Percentiles rank a stretch among this genome's conserved stretches.
phyloP scores from a whole-genome alignment of 2,329 filamentous ascomycete genomes.

The Aspergillus proliferans region DNA sequence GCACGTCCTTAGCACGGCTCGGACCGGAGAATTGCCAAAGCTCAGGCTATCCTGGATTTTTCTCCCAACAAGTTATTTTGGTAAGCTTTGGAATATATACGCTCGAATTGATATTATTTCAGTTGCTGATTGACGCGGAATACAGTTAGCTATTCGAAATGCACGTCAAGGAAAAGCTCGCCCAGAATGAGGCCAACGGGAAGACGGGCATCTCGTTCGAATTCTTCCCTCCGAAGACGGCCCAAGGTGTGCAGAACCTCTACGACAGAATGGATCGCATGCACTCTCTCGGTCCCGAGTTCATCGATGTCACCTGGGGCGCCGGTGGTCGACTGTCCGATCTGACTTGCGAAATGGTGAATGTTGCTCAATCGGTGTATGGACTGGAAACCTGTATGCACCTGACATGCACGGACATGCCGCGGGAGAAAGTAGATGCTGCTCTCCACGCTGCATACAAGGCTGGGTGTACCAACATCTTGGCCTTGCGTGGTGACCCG shows the following conservation, averaged over 20 bases:
- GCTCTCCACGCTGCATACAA: constrained; percentile 85
- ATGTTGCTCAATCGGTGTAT: constrained; percentile 88
- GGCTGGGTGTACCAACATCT: constrained; percentile 92
- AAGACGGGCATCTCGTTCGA: constrained; percentile 96
- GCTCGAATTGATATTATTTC: neutral
- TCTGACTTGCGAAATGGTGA: constrained; percentile 95
- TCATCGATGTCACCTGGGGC: constrained; percentile 98
- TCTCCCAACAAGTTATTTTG: neutral
- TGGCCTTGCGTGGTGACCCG: constrained; percentile 87
- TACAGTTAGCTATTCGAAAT: constrained; percentile 50
- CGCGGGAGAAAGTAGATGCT: constrained; percentile 79
- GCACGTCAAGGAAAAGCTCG: constrained; percentile 92
- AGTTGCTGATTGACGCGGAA: neutral
- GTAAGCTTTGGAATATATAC: neutral
- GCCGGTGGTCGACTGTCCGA: constrained; percentile 87
- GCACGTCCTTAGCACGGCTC: neutral
- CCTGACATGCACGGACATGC: constrained; percentile 97
- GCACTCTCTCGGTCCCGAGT: constrained; percentile 87
- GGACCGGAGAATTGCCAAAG: neutral
- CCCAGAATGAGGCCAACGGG: constrained; percentile 69
- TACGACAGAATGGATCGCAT: constrained; percentile 99
- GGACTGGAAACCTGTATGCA: constrained; percentile 99
- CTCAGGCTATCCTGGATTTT: neutral
- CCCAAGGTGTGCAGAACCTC: constrained; percentile 86
- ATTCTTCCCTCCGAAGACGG: constrained; percentile 96